Conservation (phyloP, 495 filamentous ascomycete genomes). For the Annulohypoxylon maeteangense region DNA sequence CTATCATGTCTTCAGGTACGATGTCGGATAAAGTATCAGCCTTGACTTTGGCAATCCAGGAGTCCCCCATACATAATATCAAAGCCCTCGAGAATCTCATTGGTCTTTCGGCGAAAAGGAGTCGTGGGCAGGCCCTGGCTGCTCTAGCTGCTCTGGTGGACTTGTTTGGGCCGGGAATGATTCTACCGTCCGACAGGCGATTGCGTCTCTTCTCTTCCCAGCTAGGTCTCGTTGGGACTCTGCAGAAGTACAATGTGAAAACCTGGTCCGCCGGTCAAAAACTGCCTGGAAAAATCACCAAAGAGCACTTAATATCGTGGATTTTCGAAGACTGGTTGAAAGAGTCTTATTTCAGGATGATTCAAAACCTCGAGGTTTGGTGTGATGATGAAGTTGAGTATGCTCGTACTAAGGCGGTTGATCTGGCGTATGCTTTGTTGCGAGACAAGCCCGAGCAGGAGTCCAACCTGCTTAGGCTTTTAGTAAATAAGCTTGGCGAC, state of each 20-base stretch:
- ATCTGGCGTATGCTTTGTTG: constrained; percentile 87
- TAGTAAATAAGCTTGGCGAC: constrained; percentile 97
- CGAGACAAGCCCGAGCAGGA: constrained; percentile 98
- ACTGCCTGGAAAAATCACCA: constrained; percentile 74
- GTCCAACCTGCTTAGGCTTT: constrained; percentile 85
- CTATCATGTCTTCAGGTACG: constrained; percentile 96
- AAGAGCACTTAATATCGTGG: constrained; percentile 85
- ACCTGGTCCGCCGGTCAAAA: constrained; percentile 73
- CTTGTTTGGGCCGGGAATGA: constrained; percentile 85
- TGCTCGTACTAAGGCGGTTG: constrained; percentile 83
- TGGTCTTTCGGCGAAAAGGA: constrained; percentile 83
- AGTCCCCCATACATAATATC: constrained; percentile 91
- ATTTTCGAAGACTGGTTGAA: constrained; percentile 96
- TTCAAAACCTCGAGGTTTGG: constrained; percentile 90
- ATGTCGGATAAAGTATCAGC: constrained; percentile 97
- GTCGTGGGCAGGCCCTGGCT: constrained; percentile 90
- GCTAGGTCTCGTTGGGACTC: constrained; percentile 73
- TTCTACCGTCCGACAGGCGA: constrained; percentile 84
- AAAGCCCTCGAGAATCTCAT: constrained; percentile 88
- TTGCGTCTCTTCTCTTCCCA: constrained; percentile 83
- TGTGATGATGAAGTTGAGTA: constrained; percentile 94
- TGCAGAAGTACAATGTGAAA: constrained; percentile 64
- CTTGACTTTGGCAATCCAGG: constrained; percentile 90
- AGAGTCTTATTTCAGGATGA: constrained; percentile 85
- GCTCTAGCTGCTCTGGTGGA: constrained; percentile 93